Base-by-base conservation (phyloP, 768 basidiomycete genomes). In the Collybiopsis luxurians region DNA sequence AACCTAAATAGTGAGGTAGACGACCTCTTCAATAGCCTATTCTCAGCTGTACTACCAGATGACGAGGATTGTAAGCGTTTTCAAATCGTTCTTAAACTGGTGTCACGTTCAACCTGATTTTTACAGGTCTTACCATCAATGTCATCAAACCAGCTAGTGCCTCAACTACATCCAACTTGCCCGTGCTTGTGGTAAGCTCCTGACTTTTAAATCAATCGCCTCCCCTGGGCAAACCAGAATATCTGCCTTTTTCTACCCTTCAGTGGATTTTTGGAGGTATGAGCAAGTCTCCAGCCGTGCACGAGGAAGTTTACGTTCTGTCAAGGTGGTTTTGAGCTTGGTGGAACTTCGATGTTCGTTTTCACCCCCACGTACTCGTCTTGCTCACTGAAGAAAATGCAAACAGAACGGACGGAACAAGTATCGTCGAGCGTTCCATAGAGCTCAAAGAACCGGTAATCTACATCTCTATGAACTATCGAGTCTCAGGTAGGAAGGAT, bases 381-480 rank as follows among this genome's bases (percentile, higher is more conserved):
- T 12, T n/a, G 53, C 5, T 13, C 5, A 34, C 5, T 34, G 31
- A n/a, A n/a, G 31, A 34, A 34, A 34, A 6, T 36, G 23, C 12
- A 5, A 19, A 21, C 43, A 78, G 75, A 56, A 75, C 79, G 58
- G 76, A 81, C 62, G 80, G 80, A 9, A 67, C 62, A 0, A 58
- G 60, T 7, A 73, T 82, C 34, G 80, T 84, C 4, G 57, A 67
- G 13, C 72, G 77, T 19, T 83, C 82, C 0, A 68, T 79, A 10
- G 65, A 66, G 0, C 60, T 82, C 10, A 71, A 69, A 1, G 63
- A 69, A 46, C 81, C 82, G 0, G 71, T 81, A 7, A 65, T 84
- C 28, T 83, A 76, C 57, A 81, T 84, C 12, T 79, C 77, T 61
- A 76, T 82, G 69, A 84, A 84, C 63, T 84, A 85, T 54, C 69